Conservation (phyloP, 1,284 basidiomycete species). For the Filobasidium uniguttulatum region DNA sequence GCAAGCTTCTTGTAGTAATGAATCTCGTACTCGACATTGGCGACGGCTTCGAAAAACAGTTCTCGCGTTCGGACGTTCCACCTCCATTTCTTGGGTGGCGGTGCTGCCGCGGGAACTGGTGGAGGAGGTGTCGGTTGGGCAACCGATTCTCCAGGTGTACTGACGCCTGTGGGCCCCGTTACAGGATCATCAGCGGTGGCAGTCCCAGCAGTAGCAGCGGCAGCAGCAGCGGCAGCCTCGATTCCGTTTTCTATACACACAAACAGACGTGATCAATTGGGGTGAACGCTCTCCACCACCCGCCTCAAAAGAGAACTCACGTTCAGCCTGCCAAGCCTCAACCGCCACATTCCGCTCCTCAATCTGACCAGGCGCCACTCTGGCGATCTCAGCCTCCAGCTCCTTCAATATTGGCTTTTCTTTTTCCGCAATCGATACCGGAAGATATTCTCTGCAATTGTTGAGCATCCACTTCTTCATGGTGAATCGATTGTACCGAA, state of each 20-base stretch:
- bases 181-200: too few species aligned
- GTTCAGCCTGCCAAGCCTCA: conserved; percentile 12
- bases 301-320: background rate
- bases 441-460: background rate
- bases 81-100: conserved; percentile 4
- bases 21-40: conserved; percentile 2
- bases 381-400: conserved; percentile 6
- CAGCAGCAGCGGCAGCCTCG: too few species aligned
- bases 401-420: conserved; percentile 7
- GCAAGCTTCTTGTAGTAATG: background rate
- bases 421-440: conserved; percentile 6
- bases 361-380: conserved; percentile 8
- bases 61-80: conserved; percentile 10
- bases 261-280: too few species aligned
- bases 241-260: too few species aligned
- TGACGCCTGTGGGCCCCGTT: background rate
- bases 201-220: background rate
- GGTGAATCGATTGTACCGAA: conserved; percentile 35
- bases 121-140: background rate
- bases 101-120: background rate
- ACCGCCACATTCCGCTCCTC: conserved; percentile 15
- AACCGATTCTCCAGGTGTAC: background rate
- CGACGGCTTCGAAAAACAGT: conserved; percentile 4
- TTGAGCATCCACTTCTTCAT: conserved; percentile 18
- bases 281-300: too few species aligned